Evolutionary conservation across 2,329 filamentous ascomycete genomes (phyloP).

Genomic region (Calcarisporium arbuscula): DNA sequence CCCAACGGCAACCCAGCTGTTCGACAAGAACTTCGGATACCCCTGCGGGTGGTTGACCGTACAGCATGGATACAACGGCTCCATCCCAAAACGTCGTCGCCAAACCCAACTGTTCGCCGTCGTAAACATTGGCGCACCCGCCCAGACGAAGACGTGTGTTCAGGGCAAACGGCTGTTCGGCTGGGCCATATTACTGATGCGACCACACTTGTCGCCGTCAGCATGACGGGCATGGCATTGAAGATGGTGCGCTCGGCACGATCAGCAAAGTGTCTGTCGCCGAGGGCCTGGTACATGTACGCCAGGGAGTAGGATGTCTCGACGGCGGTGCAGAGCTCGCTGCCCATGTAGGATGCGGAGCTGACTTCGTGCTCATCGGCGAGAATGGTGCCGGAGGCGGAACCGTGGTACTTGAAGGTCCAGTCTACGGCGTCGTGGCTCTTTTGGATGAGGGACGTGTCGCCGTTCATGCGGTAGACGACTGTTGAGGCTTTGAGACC

Average conservation of each 20-base stretch:
- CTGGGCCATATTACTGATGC: slow-evolving; percentile 48
- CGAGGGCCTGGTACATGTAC: slow-evolving; percentile 26
- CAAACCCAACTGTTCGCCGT: slow-evolving; percentile 34
- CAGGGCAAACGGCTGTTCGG: slow-evolving; percentile 44
- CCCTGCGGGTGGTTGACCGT: slow-evolving; percentile 54
- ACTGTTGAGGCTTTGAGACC: slow-evolving; percentile 33
- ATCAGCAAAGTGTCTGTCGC: slow-evolving; percentile 38
- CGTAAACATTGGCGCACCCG: slow-evolving; percentile 30
- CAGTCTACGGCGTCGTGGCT: slow-evolving; percentile 30
- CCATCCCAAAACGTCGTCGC: slow-evolving; percentile 42
- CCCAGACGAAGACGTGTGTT: slow-evolving; percentile 31
- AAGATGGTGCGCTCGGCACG: slow-evolving; percentile 45
- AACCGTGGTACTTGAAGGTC: slow-evolving; percentile 30
- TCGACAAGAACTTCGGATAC: slow-evolving; percentile 47
- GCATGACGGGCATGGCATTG: slow-evolving; percentile 46
- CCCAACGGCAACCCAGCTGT: slow-evolving; percentile 37
- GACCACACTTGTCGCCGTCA: slow-evolving; percentile 48
- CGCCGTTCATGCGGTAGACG: slow-evolving; percentile 33
- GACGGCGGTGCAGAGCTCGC: slow-evolving; percentile 27
- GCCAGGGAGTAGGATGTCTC: slow-evolving; percentile 25
- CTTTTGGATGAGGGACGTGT: slow-evolving; percentile 26
- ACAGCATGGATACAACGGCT: slow-evolving; percentile 48
- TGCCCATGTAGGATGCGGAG: slow-evolving; percentile 28
- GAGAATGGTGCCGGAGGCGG: slow-evolving; percentile 34
- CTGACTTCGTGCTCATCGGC: slow-evolving; percentile 34